Percentiles rank a stretch among this genome's conserved stretches.
Evolutionary conservation across 2,329 filamentous ascomycete species (phyloP).

Genomic region (Byssochlamys sp.): DNA sequence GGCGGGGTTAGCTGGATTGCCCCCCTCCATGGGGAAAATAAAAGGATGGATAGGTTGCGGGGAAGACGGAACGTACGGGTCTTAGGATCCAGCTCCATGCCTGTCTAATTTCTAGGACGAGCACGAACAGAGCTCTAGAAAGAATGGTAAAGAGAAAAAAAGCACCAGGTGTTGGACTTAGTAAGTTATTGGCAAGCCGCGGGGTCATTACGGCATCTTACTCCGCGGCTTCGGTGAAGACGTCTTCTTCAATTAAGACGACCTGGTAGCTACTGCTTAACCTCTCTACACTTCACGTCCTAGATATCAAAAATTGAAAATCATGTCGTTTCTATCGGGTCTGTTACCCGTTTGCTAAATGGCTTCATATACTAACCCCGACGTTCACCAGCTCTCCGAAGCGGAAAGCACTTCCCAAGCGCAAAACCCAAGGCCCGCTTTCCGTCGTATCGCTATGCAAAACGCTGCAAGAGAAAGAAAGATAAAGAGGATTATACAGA

Average conservation of each 20-base stretch:
- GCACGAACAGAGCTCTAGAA: neutral
- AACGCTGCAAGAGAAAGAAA: neutral
- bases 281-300: neutral
- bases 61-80: slow-evolving; percentile 48
- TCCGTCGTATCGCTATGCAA: neutral
- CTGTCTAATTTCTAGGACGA: slow-evolving; percentile 5
- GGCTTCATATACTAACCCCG: neutral
- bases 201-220: neutral
- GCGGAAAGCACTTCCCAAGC: neutral
- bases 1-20: slow-evolving; percentile 10
- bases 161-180: neutral
- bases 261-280: neutral
- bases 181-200: neutral
- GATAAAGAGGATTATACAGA: neutral
- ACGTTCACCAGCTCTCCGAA: neutral
- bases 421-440: neutral
- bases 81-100: slow-evolving; percentile 67
- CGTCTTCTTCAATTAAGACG: neutral
- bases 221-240: neutral
- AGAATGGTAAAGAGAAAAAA: neutral
- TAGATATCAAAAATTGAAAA: neutral
- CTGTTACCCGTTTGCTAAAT: neutral
- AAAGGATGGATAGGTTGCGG: neutral
- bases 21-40: slow-evolving; percentile 6
- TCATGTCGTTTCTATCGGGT: neutral